Conservation (phyloP, 768 basidiomycete species). For the Daedaleopsis sinensis region DNA sequence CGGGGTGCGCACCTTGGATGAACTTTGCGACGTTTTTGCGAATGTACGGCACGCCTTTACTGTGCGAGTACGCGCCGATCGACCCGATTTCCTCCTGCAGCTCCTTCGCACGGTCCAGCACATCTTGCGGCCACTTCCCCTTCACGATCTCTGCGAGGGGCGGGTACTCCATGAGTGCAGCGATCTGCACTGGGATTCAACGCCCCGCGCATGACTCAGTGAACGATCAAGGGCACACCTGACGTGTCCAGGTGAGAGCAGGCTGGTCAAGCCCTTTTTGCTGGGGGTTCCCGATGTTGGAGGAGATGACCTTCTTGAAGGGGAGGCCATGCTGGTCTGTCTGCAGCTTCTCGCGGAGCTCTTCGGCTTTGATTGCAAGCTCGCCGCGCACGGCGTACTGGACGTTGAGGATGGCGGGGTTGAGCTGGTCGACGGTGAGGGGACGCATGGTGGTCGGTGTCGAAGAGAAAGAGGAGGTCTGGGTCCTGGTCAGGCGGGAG, state of each 20-base stretch:
- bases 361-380: conserved; percentile 92
- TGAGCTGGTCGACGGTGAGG: conserved; percentile 74
- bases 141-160: conserved; percentile 77
- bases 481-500: conserved; percentile 14
- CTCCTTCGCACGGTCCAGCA: conserved; percentile 78
- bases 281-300: conserved; percentile 98
- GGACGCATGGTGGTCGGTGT: conserved; percentile 31
- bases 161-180: conserved; percentile 92
- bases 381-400: conserved; percentile 98
- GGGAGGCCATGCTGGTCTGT: conserved; percentile 56
- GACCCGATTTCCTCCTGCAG: conserved; percentile 87
- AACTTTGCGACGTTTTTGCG: conserved; percentile 88
- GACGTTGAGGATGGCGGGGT: conserved; percentile 83
- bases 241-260: conserved; percentile 89
- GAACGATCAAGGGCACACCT: conserved; percentile 50
- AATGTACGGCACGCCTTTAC: conserved; percentile 89
- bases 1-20: conserved; percentile 65
- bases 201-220: background rate
- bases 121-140: conserved; percentile 83
- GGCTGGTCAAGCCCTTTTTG: conserved; percentile 93
- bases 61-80: conserved; percentile 94
- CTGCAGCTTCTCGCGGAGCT: conserved; percentile 72
- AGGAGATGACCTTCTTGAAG: conserved; percentile 87
- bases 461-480: conserved; percentile 7
- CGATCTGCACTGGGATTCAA: conserved; percentile 53